Base-by-base conservation (phyloP, 805 yeast species). In the Ogataea methanolica region DNA sequence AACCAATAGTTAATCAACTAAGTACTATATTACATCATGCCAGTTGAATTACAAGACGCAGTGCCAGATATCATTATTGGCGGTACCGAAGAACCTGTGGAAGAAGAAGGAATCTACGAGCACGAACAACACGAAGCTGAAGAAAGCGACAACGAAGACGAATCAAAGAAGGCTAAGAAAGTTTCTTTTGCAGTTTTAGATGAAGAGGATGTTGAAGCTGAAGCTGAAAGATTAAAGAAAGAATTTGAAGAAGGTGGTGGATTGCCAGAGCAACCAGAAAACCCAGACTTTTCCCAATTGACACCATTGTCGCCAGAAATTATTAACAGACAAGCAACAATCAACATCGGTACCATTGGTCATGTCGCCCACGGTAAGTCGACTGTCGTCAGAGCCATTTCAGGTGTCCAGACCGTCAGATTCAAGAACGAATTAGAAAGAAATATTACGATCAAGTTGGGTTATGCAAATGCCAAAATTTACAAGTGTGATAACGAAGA, bases 301-400 rank as follows among this genome's bases (percentile, higher is more conserved):
- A 88, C 92, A 42, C 97, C 99, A 33, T 74, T 88, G 53, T 85
- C 95, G 7, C 94, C 96, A 46, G 99, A 91, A 64, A 95, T 94
- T 66, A 94, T 94, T 72, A 88, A 88, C 70, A 87, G 99, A 79
- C 99, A 94, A 75, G 99, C 99, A 53, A 94, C 99, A 43, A 89
- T 94, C 67, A 94, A 94, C 71, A 94, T 94, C 65, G 99, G 99
- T 71, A 92, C 98, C 65, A 92, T 92, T 66, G 99, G 99, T 57
- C 99, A 92, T 70, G 98, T 92, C 58, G 99, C 94, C 72, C 98
- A 94, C 74, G 99, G 99, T 73, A 92, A 92, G 74, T 90, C 98
- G 57, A 91, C 98, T 44, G 82, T 92, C 64, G 94, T 97, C 50
- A 97, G 97, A 59, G 98, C 98, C 62, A 94, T 94, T 58, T 91